A percentile compares a stretch with the other conserved stretches of the same genome.
Conservation (phyloP, 257 asterid genomes). For the Fraxinus quadrangulata region DNA sequence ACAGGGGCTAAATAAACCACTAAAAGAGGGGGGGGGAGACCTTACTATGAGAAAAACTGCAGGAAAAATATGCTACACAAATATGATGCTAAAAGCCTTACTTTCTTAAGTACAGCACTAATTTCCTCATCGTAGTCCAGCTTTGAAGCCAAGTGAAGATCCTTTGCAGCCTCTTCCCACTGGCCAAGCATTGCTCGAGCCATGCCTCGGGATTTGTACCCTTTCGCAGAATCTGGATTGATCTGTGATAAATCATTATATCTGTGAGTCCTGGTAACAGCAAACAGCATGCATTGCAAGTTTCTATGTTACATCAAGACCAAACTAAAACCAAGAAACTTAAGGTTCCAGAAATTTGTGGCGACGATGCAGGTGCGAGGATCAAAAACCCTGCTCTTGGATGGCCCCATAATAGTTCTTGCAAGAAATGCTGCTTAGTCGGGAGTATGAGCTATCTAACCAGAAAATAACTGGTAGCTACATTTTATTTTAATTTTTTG, state of each 20-base stretch:
- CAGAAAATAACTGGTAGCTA: not conserved
- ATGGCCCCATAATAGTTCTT: not conserved
- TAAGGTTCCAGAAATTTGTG: not conserved
- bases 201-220: constrained; percentile 95
- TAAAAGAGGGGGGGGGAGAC: too few relatives aligned
- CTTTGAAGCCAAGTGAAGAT: constrained; percentile 91
- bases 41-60: not conserved
- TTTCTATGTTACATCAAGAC: not conserved
- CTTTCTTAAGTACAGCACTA: constrained; percentile 85
- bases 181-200: constrained; percentile 89
- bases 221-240: constrained; percentile 98
- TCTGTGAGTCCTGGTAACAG: constrained; percentile 10
- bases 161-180: constrained; percentile 93
- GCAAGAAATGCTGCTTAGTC: not conserved
- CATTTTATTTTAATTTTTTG: not conserved
- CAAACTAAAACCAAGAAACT: not conserved
- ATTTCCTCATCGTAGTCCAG: constrained; percentile 96
- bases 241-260: constrained; percentile 46
- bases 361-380: not conserved
- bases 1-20: too few relatives aligned
- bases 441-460: not conserved
- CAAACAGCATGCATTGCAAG: constrained; percentile 5
- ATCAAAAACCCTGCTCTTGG: not conserved
- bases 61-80: not conserved
- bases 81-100: constrained; percentile 22